A percentile compares a stretch with the other conserved stretches of the same genome.
Conservation (phyloP, 306 rosid species). For the Vigna radiata region DNA sequence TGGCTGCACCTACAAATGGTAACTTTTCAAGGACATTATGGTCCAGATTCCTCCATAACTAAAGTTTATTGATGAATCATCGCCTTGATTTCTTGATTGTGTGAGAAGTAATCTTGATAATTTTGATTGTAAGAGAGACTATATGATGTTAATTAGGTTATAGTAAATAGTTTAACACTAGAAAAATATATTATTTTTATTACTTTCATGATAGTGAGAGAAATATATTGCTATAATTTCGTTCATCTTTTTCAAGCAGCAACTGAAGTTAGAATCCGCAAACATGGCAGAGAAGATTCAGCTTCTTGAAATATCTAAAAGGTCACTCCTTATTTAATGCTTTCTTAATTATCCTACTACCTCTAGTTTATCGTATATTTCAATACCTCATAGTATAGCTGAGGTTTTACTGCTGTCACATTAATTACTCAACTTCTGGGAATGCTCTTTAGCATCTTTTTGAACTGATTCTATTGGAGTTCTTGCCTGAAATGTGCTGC, state of each 20-base stretch:
- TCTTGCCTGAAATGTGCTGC: neutral
- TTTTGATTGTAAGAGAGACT: no score
- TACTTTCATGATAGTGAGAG: neutral
- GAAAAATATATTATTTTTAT: neutral
- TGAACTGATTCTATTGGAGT: neutral
- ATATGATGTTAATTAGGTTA: no score
- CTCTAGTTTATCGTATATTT: neutral
- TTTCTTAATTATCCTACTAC: neutral
- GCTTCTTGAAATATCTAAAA: conserved; percentile 56
- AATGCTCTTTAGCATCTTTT: neutral
- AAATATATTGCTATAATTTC: neutral
- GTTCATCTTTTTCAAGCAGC: conserved; percentile 48
- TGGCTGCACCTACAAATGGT: no score
- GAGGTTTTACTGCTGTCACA: neutral
- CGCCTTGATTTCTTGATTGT: no score
- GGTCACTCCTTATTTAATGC: conserved; percentile 51
- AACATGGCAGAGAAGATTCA: conserved; percentile 57
- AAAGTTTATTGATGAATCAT: no score
- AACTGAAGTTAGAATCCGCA: conserved; percentile 58
- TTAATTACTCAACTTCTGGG: neutral
- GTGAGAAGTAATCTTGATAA: no score
- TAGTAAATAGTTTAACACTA: no score
- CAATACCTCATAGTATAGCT: neutral
- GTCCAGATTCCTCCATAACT: no score
- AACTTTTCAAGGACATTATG: no score